phyloP scores from a whole-genome alignment of 208 protist genomes.

The Phytomonas serpens region DNA sequence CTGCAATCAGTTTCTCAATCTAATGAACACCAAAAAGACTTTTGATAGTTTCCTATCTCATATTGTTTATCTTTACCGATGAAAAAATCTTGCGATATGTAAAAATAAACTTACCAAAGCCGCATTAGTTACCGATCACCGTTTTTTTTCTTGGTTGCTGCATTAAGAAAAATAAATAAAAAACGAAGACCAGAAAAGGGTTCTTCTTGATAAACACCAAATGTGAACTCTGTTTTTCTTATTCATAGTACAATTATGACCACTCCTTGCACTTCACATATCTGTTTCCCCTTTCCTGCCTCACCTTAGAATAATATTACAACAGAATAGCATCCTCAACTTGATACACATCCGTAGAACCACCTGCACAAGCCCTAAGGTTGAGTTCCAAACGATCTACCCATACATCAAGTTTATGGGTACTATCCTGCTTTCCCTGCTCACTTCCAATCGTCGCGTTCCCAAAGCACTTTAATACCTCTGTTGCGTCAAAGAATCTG shows the following conservation, averaged over 20 bases:
- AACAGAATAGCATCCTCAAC: background rate
- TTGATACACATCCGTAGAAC: background rate
- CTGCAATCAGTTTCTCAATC: background rate
- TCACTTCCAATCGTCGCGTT: background rate
- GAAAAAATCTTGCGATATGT: background rate
- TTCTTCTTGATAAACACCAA: background rate
- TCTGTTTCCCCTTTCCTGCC: background rate
- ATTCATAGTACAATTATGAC: background rate
- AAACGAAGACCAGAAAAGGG: background rate
- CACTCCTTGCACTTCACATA: background rate
- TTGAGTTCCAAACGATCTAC: conserved; percentile 27
- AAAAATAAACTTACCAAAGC: background rate
- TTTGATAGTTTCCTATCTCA: background rate
- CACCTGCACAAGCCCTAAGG: background rate
- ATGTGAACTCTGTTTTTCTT: background rate
- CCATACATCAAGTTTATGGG: background rate
- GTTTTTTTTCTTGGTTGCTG: conserved; percentile 1
- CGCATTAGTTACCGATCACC: background rate
- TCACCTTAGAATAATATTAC: background rate
- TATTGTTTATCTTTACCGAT: background rate
- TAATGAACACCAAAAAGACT: background rate
- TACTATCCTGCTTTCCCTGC: conserved; percentile 3
- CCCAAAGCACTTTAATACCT: background rate
- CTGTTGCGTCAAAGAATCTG: background rate
- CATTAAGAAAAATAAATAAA: background rate